Evolutionary conservation across 768 basidiomycete species (phyloP).

Genomic region (Boletus sp.): DNA sequence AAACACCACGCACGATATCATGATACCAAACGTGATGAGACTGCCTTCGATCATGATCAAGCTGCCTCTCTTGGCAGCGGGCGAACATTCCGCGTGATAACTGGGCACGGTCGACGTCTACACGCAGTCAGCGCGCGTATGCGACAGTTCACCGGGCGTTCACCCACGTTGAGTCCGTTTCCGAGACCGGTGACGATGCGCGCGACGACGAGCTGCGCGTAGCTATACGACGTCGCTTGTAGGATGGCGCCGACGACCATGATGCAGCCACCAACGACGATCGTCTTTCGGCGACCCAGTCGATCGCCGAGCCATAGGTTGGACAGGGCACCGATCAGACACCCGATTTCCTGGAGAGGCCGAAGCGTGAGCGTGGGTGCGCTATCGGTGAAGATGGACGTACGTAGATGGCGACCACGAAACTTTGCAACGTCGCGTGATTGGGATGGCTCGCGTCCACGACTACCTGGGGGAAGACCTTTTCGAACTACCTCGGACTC

Average conservation of each 20-base stretch:
- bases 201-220: slow-evolving; percentile 61
- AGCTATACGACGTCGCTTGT: slow-evolving; percentile 55
- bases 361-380: background rate
- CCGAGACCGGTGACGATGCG: slow-evolving; percentile 62
- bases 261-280: slow-evolving; percentile 54
- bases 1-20: slow-evolving; percentile 49
- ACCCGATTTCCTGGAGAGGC: slow-evolving; percentile 56
- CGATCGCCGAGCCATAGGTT: slow-evolving; percentile 61
- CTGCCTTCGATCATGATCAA: slow-evolving; percentile 67
- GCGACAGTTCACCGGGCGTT: background rate
- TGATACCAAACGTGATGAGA: slow-evolving; percentile 62
- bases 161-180: slow-evolving; percentile 57
- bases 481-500: slow-evolving; percentile 48
- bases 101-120: slow-evolving; percentile 65
- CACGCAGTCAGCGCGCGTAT: background rate
- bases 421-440: slow-evolving; percentile 58
- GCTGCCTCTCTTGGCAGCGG: slow-evolving; percentile 55
- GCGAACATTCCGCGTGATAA: slow-evolving; percentile 67
- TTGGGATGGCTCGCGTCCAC: slow-evolving; percentile 36
- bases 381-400: slow-evolving; percentile 5
- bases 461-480: slow-evolving; percentile 53
- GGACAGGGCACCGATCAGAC: slow-evolving; percentile 59
- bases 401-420: slow-evolving; percentile 60
- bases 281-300: slow-evolving; percentile 58
- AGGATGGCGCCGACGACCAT: slow-evolving; percentile 65